phyloP scores from a whole-genome alignment of 495 filamentous ascomycete genomes.

The Pyrenula massariospora region DNA sequence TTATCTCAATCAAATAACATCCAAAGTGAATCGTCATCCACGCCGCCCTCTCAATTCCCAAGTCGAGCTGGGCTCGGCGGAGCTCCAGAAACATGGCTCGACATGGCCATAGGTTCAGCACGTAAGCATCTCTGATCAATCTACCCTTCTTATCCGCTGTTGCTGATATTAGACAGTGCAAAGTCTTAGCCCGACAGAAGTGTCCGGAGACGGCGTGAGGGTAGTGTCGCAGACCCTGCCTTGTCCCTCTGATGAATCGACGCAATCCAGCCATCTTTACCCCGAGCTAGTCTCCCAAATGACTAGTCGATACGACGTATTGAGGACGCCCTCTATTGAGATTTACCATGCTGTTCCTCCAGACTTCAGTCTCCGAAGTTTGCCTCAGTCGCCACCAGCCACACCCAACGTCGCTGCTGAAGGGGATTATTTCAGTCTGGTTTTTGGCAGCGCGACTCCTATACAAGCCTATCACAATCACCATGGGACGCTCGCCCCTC shows the following conservation, averaged over 20 bases:
- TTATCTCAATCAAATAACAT: background rate
- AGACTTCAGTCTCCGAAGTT: constrained; percentile 48
- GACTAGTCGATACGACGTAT: constrained; percentile 33
- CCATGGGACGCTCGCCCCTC: constrained; percentile 30
- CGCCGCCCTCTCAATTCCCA: background rate
- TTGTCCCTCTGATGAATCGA: constrained; percentile 32
- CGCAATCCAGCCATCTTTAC: constrained; percentile 20
- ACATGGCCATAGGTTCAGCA: background rate
- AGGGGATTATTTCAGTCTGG: constrained; percentile 45
- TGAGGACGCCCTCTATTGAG: constrained; percentile 43
- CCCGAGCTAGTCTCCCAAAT: constrained; percentile 39
- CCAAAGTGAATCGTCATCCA: background rate
- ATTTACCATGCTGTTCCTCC: constrained; percentile 52
- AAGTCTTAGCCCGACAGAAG: background rate
- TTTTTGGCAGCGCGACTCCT: constrained; percentile 46
- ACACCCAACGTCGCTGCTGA: constrained; percentile 39
- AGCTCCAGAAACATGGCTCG: background rate
- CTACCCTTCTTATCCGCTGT: background rate
- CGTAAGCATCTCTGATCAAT: background rate
- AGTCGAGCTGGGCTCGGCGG: background rate
- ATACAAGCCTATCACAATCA: constrained; percentile 45
- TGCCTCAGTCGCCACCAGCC: constrained; percentile 47
- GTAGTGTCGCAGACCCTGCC: constrained; percentile 53
- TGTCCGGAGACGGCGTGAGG: constrained; percentile 18
- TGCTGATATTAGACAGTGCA: background rate